Percentiles rank a stretch among this genome's conserved stretches.
Conservation (phyloP, 805 yeast genomes). For the Starmerella vitae region DNA sequence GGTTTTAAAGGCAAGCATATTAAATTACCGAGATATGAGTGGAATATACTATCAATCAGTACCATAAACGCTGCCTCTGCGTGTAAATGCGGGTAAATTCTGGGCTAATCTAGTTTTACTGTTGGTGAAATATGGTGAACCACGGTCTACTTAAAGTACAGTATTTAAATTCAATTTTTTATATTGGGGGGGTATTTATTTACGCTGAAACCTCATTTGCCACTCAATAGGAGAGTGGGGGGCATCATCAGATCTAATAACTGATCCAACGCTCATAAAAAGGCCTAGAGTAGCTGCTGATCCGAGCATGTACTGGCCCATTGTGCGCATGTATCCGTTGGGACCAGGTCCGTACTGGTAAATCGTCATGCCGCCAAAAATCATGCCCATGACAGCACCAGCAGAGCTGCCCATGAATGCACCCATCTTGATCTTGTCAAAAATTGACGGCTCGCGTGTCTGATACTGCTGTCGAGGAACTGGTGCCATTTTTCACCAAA, state of each 20-base stretch:
- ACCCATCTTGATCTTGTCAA: slow-evolving; percentile 98
- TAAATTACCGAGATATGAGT: too few relatives aligned
- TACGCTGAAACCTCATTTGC: slow-evolving; percentile 2
- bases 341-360: slow-evolving; percentile 96
- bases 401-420: slow-evolving; percentile 86
- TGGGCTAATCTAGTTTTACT: too few relatives aligned
- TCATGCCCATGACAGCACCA: slow-evolving; percentile 88
- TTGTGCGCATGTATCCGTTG: slow-evolving; percentile 87
- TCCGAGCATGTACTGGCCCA: slow-evolving; percentile 93
- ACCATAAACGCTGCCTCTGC: too few relatives aligned
- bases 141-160: too few relatives aligned
- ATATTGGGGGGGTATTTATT: too few relatives aligned
- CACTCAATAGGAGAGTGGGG: slow-evolving; percentile 16
- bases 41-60: too few relatives aligned
- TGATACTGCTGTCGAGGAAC: slow-evolving; percentile 25
- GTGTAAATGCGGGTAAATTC: too few relatives aligned
- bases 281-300: slow-evolving; percentile 94
- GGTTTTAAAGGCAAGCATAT: too few relatives aligned
- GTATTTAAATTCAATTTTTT: too few relatives aligned
- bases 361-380: slow-evolving; percentile 88
- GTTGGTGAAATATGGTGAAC: too few relatives aligned
- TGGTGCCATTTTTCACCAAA: slow-evolving; percentile 23
- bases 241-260: slow-evolving; percentile 27
- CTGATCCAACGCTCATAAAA: slow-evolving; percentile 92
- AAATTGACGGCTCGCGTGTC: slow-evolving; percentile 50